phyloP scores from a whole-genome alignment of 83 land plant genomes.

The Picea mariana region DNA sequence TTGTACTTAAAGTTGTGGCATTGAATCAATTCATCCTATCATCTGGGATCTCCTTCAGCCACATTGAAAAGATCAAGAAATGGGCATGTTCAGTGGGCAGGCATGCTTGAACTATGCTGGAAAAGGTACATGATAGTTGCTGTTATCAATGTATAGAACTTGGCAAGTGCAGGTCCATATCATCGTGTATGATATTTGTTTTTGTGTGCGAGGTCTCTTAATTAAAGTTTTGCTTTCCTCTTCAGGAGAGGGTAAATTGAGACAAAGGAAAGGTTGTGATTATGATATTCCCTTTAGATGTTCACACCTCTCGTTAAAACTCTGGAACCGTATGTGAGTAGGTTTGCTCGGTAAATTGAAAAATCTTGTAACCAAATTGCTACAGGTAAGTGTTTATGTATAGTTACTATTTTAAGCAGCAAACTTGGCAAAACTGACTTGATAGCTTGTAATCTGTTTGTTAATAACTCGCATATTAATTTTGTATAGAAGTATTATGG shows the following conservation, averaged over 20 bases:
- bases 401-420: neutral
- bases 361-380: neutral
- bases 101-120: neutral
- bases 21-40: neutral
- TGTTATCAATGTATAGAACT: constrained; percentile 3
- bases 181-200: neutral
- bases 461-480: neutral
- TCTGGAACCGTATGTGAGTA: neutral
- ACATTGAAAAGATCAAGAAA: neutral
- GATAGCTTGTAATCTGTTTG: neutral
- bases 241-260: neutral
- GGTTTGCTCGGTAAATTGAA: neutral
- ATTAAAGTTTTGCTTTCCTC: neutral
- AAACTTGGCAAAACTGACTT: neutral
- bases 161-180: neutral
- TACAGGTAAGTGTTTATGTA: constrained; percentile 8
- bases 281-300: neutral
- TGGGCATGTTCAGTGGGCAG: neutral
- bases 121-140: neutral
- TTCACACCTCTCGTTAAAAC: neutral
- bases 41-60: neutral
- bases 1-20: neutral
- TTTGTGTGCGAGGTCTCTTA: neutral
- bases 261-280: neutral
- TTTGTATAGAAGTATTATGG: neutral